A percentile compares a stretch with the other conserved stretches of the same genome.
These are phyloP conservation scores for Arthrobotrys sphaeroides DNA, from an alignment of 2,329 filamentous ascomycete genomes.

Conservation along the genomic window DNA sequence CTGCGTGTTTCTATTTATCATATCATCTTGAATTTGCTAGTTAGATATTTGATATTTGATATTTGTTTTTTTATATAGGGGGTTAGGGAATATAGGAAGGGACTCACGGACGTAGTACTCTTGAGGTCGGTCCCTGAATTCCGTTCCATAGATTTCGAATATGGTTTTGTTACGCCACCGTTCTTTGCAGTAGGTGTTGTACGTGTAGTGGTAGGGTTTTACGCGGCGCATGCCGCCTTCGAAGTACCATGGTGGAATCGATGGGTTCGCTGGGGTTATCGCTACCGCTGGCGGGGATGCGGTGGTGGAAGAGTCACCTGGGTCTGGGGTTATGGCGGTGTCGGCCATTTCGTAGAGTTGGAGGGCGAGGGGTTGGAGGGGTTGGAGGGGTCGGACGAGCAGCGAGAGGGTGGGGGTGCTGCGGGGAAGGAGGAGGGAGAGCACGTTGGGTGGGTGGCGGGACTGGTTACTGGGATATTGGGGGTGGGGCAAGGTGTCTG, in stretches of 20 bases:
- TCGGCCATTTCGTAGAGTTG: conserved; percentile 40
- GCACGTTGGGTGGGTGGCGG: conserved; percentile 10
- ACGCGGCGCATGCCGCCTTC: conserved; percentile 85
- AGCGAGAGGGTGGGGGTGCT: conserved; percentile 29
- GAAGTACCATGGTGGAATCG: conserved; percentile 74
- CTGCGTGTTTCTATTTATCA: conserved; percentile 78
- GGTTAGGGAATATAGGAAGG: not conserved
- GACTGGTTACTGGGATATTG: too few relatives aligned
- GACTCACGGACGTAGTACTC: conserved; percentile 78
- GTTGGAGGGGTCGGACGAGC: conserved; percentile 50
- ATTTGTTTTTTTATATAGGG: not conserved
- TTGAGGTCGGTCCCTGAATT: conserved; percentile 86
- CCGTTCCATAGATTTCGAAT: conserved; percentile 86
- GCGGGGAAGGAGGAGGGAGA: conserved; percentile 27
- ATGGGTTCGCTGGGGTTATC: conserved; percentile 25
- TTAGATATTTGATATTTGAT: not conserved
- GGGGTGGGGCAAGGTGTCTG: too few relatives aligned
- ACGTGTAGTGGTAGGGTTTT: conserved; percentile 87
- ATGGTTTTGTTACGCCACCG: conserved; percentile 85
- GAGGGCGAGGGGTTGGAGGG: conserved; percentile 27
- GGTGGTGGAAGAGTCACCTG: not conserved
- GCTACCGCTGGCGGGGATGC: conserved; percentile 25
- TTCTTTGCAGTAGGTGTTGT: conserved; percentile 94
- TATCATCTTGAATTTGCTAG: not conserved
- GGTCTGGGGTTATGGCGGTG: not conserved